These are phyloP conservation scores for Brassica juncea DNA, from an alignment of 345 rosid species.

Conservation along the genomic window DNA sequence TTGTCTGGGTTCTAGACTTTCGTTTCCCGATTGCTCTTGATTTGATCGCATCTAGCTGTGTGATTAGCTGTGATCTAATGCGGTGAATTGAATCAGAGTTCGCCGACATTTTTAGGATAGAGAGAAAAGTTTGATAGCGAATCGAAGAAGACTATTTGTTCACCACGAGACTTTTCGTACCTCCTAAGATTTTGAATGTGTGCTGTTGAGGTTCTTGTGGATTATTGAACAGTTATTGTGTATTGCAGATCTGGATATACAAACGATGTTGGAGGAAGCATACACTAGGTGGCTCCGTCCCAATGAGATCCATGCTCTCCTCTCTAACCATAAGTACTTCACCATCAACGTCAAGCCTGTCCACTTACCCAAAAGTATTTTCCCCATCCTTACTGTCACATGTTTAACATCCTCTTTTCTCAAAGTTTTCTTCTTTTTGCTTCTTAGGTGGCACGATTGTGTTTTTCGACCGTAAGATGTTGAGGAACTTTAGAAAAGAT, in stretches of 20 bases:
- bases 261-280: slow-evolving; percentile 66
- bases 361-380: slow-evolving; percentile 71
- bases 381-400: background rate
- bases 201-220: too few relatives aligned
- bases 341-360: slow-evolving; percentile 77
- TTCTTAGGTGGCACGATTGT: slow-evolving; percentile 64
- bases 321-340: slow-evolving; percentile 75
- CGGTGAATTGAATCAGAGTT: background rate
- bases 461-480: slow-evolving; percentile 79
- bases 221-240: too few relatives aligned
- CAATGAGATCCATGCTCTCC: slow-evolving; percentile 90
- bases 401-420: background rate
- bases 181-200: background rate
- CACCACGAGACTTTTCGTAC: background rate
- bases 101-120: background rate
- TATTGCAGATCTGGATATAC: slow-evolving; percentile 68
- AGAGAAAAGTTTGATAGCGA: background rate
- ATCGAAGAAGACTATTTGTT: background rate
- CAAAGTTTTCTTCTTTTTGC: background rate
- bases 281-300: slow-evolving; percentile 92
- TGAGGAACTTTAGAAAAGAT: slow-evolving; percentile 91
- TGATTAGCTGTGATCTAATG: slow-evolving; percentile 6
- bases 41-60: slow-evolving; percentile 1
- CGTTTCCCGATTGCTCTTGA: slow-evolving; percentile 13
- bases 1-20: background rate